A percentile compares a stretch with the other conserved stretches of the same genome.
phyloP scores from a whole-genome alignment of 768 basidiomycete species.

The Strobilomyces confusus region DNA sequence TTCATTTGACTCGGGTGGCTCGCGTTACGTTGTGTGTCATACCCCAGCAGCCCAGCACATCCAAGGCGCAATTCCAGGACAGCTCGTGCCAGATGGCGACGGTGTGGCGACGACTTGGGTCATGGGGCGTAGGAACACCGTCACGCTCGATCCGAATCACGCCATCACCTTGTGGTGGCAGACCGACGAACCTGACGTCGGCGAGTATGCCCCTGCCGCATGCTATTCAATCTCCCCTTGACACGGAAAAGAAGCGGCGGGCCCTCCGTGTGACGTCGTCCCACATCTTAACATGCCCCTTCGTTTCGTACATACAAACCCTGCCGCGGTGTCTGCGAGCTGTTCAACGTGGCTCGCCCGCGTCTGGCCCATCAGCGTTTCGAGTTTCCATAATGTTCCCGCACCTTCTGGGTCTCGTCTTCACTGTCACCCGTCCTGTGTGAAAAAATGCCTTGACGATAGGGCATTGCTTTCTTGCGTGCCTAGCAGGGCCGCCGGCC shows the following conservation, averaged over 20 bases:
- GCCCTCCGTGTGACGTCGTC: not conserved
- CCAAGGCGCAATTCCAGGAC: not conserved
- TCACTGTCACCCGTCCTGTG: not conserved
- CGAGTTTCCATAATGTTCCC: not conserved
- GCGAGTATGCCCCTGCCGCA: not conserved
- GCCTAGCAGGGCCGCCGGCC: constrained; percentile 2
- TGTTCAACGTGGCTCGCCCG: not conserved
- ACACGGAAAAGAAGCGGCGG: not conserved
- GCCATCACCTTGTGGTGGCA: constrained; percentile 7
- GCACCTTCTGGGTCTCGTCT: constrained; percentile 2
- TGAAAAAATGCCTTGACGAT: constrained; percentile 11
- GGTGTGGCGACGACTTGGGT: constrained; percentile 9
- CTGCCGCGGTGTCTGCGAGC: not conserved
- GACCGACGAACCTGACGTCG: not conserved
- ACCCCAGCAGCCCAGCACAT: not conserved
- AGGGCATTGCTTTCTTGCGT: not conserved
- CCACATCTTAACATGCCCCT: not conserved
- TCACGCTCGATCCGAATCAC: constrained; percentile 4
- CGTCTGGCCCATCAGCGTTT: not conserved
- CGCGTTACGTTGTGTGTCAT: constrained; percentile 2
- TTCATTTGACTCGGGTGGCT: not conserved
- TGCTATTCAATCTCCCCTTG: constrained; percentile 3
- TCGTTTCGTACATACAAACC: not conserved
- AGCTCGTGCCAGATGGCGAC: constrained; percentile 9
- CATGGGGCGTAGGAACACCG: not conserved